Evolutionary conservation across 2,329 filamentous ascomycete species (phyloP), one percentile per base, ranked within the genome.

Genomic region (Aspergillus neoniger): DNA sequence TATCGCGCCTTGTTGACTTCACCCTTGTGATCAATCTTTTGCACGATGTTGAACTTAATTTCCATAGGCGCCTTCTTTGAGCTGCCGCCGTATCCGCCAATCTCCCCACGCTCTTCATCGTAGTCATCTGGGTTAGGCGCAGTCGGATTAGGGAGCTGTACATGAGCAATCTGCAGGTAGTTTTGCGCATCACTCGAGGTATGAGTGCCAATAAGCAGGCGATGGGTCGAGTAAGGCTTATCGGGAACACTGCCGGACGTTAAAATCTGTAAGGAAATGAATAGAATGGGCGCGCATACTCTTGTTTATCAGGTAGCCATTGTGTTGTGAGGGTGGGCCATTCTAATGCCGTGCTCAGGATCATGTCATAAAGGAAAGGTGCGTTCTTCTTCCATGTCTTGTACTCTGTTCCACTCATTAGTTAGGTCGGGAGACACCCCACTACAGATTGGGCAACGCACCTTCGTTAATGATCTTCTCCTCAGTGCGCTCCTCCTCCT

Each of bases 371-470:
- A 70, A 99, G 89, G 74, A 98, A 98, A 3, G 95, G 93, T 66
- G 91, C 92, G 79, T 99, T 99, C 83, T 99, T 99, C 85, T 99
- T 99, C 95, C 95, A 99, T 67, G 94, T 97, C 78, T 99, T 99
- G 86, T 99, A 99, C 77, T 99, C 95, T 92, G 70, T 43, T 38
- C 21, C 49, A 51, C 30, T 4, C 36, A 23, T n/a, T 12, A 21
- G 28, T 66, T 55, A 60, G 62, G 21, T 41, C 8, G 19, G 17
- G 15, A 6, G 8, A 47, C 10, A 47, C 12, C 2, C n/a, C n/a
- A 10, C 55, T 10, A 21, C 15, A 23, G 15, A 54, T 9, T 39
- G 52, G 32, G 9, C 36, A 19, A 43, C 10, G 25, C 81, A 90
- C 90, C 91, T 82, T 99, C 95, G 70, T 98, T 98, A 79, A 98